Evolutionary conservation across 306 rosid genomes (phyloP), one percentile per base, ranked within the genome.

Genomic region (Prunus mume): DNA sequence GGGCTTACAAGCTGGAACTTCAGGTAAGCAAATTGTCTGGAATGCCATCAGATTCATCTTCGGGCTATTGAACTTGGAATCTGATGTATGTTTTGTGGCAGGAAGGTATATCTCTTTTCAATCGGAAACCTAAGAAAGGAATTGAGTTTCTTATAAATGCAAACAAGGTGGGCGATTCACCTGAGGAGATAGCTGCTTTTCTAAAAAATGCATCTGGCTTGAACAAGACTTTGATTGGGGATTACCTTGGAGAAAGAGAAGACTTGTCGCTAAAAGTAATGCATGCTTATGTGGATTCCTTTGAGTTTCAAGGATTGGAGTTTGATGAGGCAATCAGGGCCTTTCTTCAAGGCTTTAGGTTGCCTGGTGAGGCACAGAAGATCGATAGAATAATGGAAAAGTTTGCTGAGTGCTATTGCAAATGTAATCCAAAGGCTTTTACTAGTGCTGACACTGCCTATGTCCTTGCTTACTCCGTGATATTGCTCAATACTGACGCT

Each of bases 21-120:
- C 98, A 92, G 93, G 99, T 96, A 86, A 81, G 83, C 51, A 62
- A 71, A 22, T 70, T 50, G 65, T 73, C 81, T 75, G 66, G 72
- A 77, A 79, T 51, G 50, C 65, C 54, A 13, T 70, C 54, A 79
- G 72, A 55, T 79, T 77, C 65, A 49, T 50, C 65, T 58, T 79
- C 56, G 65, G 47, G 76, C 78, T 69, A 55, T 74, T 69, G 43
- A 73, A 57, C 34, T 38, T 58, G 72, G 80, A 87, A 82, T 60
- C 89, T 88, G 77, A 90, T 85, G 72, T 76, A 69, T 77, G 79
- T 79, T 83, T 83, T 87, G 79, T 96, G 98, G 90, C 99, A 96
- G 99, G 98, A 96, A 92, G 99, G 99, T 86, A 91, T 96, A 87
- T 91, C 99, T 50, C 93, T 96, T 84, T 96, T 96, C 78, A 96